A percentile compares a stretch with the other conserved stretches of the same genome.
Evolutionary conservation across 2,329 filamentous ascomycete genomes (phyloP).

Genomic region (Microdochium paspali): DNA sequence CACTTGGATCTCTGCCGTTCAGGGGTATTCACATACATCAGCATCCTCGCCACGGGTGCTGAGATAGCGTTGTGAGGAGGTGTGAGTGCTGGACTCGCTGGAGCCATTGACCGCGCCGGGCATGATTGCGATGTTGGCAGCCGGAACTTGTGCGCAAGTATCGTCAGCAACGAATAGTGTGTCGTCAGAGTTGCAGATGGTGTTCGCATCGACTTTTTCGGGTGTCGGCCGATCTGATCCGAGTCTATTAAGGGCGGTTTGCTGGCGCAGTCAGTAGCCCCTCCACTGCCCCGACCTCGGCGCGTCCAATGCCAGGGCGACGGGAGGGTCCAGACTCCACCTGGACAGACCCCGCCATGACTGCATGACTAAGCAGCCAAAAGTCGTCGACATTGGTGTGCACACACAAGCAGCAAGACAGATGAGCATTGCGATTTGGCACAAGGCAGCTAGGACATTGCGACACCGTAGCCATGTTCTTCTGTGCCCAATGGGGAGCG

Average conservation of each 20-base stretch:
- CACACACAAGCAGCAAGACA: no score
- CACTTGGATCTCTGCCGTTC: slow-evolving; percentile 7
- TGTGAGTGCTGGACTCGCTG: slow-evolving; percentile 23
- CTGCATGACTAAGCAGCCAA: background rate
- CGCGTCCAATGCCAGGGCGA: background rate
- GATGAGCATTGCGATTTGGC: no score
- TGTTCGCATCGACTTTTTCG: background rate
- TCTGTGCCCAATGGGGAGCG: no score
- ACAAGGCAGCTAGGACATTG: no score
- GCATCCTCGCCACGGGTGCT: slow-evolving; percentile 41
- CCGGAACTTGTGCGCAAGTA: background rate
- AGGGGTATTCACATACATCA: slow-evolving; percentile 25
- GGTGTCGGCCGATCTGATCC: background rate
- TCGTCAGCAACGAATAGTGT: background rate
- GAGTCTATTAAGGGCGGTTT: background rate
- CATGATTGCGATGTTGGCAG: slow-evolving; percentile 20
- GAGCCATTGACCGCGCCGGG: slow-evolving; percentile 25
- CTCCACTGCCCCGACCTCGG: background rate
- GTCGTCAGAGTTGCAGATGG: background rate
- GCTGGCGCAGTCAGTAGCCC: background rate
- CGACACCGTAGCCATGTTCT: no score
- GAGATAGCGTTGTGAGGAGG: slow-evolving; percentile 37
- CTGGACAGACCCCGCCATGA: background rate
- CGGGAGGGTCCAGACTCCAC: background rate
- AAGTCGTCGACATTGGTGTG: no score